Percentiles rank a stretch among this genome's conserved stretches.
These are phyloP conservation scores for Tephrocybe sp. DNA, from an alignment of 768 basidiomycete genomes.

Conservation along the genomic window DNA sequence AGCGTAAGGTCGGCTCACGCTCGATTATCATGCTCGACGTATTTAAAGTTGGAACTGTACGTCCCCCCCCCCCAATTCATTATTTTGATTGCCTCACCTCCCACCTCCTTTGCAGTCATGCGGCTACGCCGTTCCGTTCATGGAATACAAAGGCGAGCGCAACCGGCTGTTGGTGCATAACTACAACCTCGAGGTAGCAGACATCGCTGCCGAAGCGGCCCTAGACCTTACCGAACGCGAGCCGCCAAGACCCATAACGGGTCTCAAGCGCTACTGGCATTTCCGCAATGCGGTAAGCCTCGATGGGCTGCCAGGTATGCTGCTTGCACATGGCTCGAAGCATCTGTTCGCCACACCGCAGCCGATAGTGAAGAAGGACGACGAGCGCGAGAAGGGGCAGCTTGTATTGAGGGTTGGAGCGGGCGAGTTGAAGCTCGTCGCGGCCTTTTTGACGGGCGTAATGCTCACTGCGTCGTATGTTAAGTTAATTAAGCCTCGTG, in stretches of 20 bases:
- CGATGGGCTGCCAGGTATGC: slow-evolving; percentile 56
- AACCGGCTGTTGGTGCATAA: slow-evolving; percentile 43
- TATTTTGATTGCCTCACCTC: background rate
- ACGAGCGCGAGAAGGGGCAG: background rate
- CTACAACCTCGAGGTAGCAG: slow-evolving; percentile 40
- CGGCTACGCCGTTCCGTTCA: slow-evolving; percentile 64
- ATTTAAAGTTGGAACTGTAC: slow-evolving; percentile 51
- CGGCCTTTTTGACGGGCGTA: slow-evolving; percentile 12
- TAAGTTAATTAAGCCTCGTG: slow-evolving; percentile 2
- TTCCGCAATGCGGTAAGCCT: slow-evolving; percentile 48
- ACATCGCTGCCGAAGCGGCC: slow-evolving; percentile 26
- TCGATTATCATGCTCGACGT: slow-evolving; percentile 62
- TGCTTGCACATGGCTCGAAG: slow-evolving; percentile 23
- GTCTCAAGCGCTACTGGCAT: slow-evolving; percentile 60
- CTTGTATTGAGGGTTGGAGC: background rate
- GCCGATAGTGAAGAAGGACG: slow-evolving; percentile 1
- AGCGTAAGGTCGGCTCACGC: slow-evolving; percentile 56
- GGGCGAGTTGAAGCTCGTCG: slow-evolving; percentile 9
- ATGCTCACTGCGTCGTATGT: slow-evolving; percentile 13
- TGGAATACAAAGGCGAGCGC: slow-evolving; percentile 56
- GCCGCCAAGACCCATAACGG: slow-evolving; percentile 26
- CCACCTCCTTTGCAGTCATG: no score
- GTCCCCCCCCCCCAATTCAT: slow-evolving; percentile 11
- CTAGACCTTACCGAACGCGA: slow-evolving; percentile 8
- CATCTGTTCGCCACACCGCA: slow-evolving; percentile 9